These are phyloP conservation scores for Monosporozyma unispora DNA, from an alignment of 805 yeast genomes.

Conservation along the genomic window DNA sequence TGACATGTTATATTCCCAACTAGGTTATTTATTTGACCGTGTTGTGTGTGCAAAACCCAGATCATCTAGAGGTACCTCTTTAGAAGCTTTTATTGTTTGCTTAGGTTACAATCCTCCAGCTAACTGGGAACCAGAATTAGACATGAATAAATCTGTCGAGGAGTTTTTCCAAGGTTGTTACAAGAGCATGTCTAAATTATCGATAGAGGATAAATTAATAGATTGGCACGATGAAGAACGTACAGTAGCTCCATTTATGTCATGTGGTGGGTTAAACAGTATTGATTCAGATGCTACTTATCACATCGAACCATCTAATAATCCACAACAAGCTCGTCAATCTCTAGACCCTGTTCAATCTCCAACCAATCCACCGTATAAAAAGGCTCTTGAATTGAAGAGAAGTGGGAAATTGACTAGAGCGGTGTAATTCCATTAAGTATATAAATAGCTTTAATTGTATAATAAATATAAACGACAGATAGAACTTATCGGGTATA, in stretches of 20 bases:
- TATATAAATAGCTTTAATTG: neutral
- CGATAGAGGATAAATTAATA: constrained; percentile 23
- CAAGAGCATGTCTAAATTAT: constrained; percentile 10
- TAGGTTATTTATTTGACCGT: constrained; percentile 73
- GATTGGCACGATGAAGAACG: constrained; percentile 53
- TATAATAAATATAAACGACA: neutral
- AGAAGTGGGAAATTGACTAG: constrained; percentile 54
- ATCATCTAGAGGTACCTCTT: constrained; percentile 86
- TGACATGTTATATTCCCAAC: constrained; percentile 85
- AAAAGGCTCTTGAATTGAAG: constrained; percentile 80
- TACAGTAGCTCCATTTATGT: constrained; percentile 79
- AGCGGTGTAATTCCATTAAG: constrained; percentile 9
- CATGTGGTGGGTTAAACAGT: constrained; percentile 86
- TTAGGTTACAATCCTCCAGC: constrained; percentile 74
- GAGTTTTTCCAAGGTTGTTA: constrained; percentile 62
- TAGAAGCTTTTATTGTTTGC: constrained; percentile 92
- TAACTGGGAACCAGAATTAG: constrained; percentile 71
- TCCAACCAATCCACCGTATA: constrained; percentile 97
- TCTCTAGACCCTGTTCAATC: constrained; percentile 87
- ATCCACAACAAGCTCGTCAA: neutral
- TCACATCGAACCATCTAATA: constrained; percentile 28
- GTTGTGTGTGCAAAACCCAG: constrained; percentile 96
- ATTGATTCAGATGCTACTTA: constrained; percentile 96
- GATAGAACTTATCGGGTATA: no score
- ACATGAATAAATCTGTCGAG: constrained; percentile 55